A percentile compares a stretch with the other conserved stretches of the same genome.
Conservation (phyloP, 2,329 filamentous ascomycete species). For the Ploettnerulaceae sp. region DNA sequence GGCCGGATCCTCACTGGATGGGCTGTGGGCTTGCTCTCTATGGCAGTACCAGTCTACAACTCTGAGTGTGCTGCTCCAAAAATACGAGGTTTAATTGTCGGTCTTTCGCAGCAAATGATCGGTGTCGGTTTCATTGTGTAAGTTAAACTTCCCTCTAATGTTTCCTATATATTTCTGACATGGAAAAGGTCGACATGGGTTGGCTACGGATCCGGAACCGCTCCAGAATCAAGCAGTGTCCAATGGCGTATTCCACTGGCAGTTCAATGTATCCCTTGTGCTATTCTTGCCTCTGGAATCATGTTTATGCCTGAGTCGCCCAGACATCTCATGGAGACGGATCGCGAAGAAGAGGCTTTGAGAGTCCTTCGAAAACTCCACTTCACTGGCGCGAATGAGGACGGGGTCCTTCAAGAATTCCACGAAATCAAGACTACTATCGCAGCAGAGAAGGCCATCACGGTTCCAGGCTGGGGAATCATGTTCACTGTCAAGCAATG, state of each 20-base stretch:
- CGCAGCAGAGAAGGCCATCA: slow-evolving; percentile 51
- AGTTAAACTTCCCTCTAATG: slow-evolving; percentile 23
- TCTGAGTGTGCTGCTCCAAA: slow-evolving; percentile 60
- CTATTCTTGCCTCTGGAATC: slow-evolving; percentile 57
- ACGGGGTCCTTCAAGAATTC: slow-evolving; percentile 54
- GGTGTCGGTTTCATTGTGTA: slow-evolving; percentile 48
- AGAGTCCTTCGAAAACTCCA: slow-evolving; percentile 65
- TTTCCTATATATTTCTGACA: slow-evolving; percentile 32
- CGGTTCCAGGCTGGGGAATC: slow-evolving; percentile 48
- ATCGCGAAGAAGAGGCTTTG: slow-evolving; percentile 59
- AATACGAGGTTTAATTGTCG: slow-evolving; percentile 57
- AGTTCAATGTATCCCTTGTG: slow-evolving; percentile 64
- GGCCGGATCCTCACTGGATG: slow-evolving; percentile 54
- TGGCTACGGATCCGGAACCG: slow-evolving; percentile 43
- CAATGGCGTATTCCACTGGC: slow-evolving; percentile 30
- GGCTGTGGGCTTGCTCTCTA: slow-evolving; percentile 54
- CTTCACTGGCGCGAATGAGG: slow-evolving; percentile 57
- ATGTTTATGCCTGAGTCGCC: slow-evolving; percentile 66
- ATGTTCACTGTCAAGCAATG: slow-evolving; percentile 55
- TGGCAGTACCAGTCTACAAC: slow-evolving; percentile 62
- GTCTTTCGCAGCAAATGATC: slow-evolving; percentile 62
- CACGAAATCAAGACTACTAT: slow-evolving; percentile 58
- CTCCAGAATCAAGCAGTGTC: slow-evolving; percentile 15
- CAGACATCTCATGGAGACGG: slow-evolving; percentile 71
- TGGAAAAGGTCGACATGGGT: slow-evolving; percentile 50